A percentile compares a stretch with the other conserved stretches of the same genome.
phyloP scores from a whole-genome alignment of 148 eudicot genomes.

The Oxyria digyna region DNA sequence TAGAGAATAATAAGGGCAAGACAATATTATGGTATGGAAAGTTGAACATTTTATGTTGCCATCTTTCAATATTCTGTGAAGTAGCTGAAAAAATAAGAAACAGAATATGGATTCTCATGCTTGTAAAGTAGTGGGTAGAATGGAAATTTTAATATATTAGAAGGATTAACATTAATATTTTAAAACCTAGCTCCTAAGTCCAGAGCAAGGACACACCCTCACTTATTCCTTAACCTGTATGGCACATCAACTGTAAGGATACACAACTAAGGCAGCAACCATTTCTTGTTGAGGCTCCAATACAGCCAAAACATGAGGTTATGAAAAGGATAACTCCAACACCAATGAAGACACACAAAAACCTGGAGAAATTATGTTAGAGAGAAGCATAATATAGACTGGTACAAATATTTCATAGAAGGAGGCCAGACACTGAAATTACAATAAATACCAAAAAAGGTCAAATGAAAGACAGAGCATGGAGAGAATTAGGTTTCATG shows the following conservation, averaged over 20 bases:
- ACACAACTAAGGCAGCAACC: constrained; percentile 90
- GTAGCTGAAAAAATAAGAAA: not conserved
- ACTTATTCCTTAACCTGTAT: not conserved
- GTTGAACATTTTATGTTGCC: not conserved
- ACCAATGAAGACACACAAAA: constrained; percentile 64
- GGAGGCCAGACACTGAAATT: not conserved
- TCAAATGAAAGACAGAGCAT: not conserved
- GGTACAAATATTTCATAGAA: not conserved
- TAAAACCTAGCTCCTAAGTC: not conserved
- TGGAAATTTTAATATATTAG: not conserved
- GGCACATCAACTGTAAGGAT: constrained; percentile 37
- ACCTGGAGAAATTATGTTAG: constrained; percentile 43
- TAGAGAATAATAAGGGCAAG: not conserved
- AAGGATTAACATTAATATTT: not conserved
- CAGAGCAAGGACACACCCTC: not conserved
- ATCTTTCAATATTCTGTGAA: not conserved
- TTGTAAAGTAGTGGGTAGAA: not conserved
- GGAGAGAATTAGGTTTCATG: not conserved
- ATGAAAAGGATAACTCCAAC: constrained; percentile 57
- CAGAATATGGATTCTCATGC: not conserved
- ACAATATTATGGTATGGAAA: not conserved
- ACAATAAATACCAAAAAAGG: not conserved
- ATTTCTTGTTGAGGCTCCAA: constrained; percentile 62
- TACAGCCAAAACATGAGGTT: constrained; percentile 82
- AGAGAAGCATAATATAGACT: not conserved